phyloP scores from a whole-genome alignment of 106 monocot genomes.

The Dendrobium chrysotoxum region DNA sequence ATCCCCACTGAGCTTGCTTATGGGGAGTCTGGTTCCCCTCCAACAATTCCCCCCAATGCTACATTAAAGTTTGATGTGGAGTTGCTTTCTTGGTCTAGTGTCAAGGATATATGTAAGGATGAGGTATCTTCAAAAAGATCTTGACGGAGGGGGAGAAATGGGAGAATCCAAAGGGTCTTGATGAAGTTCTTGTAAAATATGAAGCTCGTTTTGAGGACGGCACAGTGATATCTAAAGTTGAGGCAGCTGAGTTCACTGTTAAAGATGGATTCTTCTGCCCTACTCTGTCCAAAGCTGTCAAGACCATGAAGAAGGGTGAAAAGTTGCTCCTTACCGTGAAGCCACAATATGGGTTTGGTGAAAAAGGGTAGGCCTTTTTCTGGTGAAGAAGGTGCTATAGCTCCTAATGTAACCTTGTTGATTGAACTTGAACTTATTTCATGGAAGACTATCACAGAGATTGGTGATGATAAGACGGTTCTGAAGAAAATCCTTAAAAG shows the following conservation, averaged over 20 bases:
- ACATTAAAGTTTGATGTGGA: conserved; percentile 82
- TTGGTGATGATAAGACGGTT: conserved; percentile 76
- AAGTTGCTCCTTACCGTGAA: conserved; percentile 68
- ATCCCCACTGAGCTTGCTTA: conserved; percentile 64
- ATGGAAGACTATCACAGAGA: conserved; percentile 78
- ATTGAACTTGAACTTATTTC: conserved; percentile 67
- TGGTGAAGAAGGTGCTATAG: conserved; percentile 53
- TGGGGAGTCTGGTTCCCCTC: conserved; percentile 56
- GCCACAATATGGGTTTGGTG: conserved; percentile 85
- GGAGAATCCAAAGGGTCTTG: conserved; percentile 77
- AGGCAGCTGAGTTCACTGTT: conserved; percentile 80
- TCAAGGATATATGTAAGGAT: conserved; percentile 81
- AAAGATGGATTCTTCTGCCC: conserved; percentile 79
- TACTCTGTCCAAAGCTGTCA: conserved; percentile 59
- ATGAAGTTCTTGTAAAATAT: conserved; percentile 78
- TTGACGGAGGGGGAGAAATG: conserved; percentile 77
- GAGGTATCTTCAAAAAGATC: conserved; percentile 69
- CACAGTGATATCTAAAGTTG: conserved; percentile 59
- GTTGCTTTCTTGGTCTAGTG: conserved; percentile 74
- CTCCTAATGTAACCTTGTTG: conserved; percentile 52
- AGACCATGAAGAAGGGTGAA: conserved; percentile 81
- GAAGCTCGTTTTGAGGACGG: conserved; percentile 78
- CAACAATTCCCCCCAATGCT: conserved; percentile 56
- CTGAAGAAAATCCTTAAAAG: conserved; percentile 70
- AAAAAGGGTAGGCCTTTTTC: conserved; percentile 58